Evolutionary conservation across 1,139 yeast species (phyloP).

Genomic region (Pneumocystis canis): DNA sequence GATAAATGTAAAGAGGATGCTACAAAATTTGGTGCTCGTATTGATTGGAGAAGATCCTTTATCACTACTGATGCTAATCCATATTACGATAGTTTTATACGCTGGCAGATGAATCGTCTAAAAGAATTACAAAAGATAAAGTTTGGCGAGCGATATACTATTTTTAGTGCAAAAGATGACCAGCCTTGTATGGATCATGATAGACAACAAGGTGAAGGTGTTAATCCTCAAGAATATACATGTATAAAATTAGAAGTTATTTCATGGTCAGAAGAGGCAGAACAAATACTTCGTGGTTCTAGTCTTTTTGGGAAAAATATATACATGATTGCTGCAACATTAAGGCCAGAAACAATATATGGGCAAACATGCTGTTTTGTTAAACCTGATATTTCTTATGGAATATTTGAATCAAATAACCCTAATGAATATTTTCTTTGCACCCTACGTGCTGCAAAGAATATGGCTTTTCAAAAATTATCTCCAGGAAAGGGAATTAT

Average conservation of each 20-base stretch:
- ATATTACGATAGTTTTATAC: conserved; percentile 83
- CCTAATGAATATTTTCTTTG: conserved; percentile 58
- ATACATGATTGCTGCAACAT: conserved; percentile 85
- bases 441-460: conserved; percentile 94
- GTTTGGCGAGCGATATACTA: conserved; percentile 96
- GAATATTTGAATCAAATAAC: conserved; percentile 78
- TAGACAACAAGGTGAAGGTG: conserved; percentile 94
- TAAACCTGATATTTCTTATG: conserved; percentile 85
- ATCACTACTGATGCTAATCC: conserved; percentile 92
- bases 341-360: conserved; percentile 98
- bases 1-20: conserved; percentile 76
- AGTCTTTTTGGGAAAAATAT: conserved; percentile 39
- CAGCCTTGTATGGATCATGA: conserved; percentile 99
- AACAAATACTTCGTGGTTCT: conserved; percentile 29
- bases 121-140: conserved; percentile 80
- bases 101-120: conserved; percentile 92
- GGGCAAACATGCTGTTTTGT: conserved; percentile 98
- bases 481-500: conserved; percentile 80
- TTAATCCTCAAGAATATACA: conserved; percentile 88
- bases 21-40: conserved; percentile 72
- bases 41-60: conserved; percentile 96
- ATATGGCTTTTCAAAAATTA: conserved; percentile 88
- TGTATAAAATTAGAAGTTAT: conserved; percentile 72
- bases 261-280: conserved; percentile 45
- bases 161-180: conserved; percentile 93